Evolutionary conservation across 2,329 filamentous ascomycete genomes (phyloP).

Genomic region (Hypoxylon sp.): DNA sequence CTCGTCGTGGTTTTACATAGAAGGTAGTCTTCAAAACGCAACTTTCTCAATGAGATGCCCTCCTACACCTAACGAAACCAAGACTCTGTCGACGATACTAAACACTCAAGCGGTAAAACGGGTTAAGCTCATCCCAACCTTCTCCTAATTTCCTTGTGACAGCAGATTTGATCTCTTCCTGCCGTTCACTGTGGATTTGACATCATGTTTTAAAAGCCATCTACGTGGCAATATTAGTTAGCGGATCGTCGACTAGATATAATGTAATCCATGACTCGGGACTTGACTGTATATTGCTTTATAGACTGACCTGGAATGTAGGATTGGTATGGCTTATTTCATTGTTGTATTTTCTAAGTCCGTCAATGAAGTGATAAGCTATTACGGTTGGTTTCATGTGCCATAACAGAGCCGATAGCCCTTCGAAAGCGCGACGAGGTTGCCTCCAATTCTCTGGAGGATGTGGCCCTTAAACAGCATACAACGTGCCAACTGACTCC

Average conservation of each 20-base stretch:
- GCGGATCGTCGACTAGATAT: not conserved
- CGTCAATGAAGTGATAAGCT: not conserved
- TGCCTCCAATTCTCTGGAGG: not conserved
- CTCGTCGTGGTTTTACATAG: not conserved
- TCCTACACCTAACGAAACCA: not conserved
- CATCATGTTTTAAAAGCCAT: not conserved
- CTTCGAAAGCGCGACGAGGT: not conserved
- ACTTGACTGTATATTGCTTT: not conserved
- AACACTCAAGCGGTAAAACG: not conserved
- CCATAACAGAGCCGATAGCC: not conserved
- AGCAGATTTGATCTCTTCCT: not conserved
- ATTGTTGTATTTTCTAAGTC: not conserved
- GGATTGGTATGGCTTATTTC: not conserved
- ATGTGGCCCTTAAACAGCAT: not conserved
- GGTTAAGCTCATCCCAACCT: not conserved
- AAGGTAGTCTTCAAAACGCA: not conserved
- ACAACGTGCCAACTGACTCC: not conserved
- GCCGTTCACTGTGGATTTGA: not conserved
- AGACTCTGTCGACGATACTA: not conserved
- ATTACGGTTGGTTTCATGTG: not conserved
- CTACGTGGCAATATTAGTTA: not conserved
- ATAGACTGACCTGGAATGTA: not conserved
- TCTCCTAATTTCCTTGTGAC: constrained; percentile 1
- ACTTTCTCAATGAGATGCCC: not conserved
- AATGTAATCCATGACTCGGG: no score